Percentiles rank a stretch among this genome's conserved stretches.
Evolutionary conservation across 768 basidiomycete genomes (phyloP).

Genomic region (Suillus alpinus): DNA sequence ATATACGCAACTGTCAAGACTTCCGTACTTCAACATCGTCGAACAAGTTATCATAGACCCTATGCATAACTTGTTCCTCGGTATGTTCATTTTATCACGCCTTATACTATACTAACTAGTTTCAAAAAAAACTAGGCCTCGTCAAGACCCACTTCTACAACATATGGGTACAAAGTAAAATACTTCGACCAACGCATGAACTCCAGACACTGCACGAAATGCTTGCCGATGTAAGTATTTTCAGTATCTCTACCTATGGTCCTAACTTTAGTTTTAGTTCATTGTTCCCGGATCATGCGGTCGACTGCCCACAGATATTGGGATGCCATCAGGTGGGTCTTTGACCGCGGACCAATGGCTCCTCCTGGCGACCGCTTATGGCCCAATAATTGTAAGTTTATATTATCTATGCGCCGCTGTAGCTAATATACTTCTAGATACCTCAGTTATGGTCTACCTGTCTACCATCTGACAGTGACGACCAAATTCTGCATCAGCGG

Average conservation of each 20-base stretch:
- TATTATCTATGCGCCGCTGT: not conserved
- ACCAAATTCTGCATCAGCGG: not conserved
- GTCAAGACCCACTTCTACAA: slow-evolving; percentile 28
- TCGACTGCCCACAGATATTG: slow-evolving; percentile 22
- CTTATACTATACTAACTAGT: not conserved
- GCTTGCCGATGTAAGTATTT: not conserved
- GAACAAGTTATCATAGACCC: slow-evolving; percentile 29
- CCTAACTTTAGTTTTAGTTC: not conserved
- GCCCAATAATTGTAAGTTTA: slow-evolving; percentile 24
- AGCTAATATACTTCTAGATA: slow-evolving; percentile 16
- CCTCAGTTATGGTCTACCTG: slow-evolving; percentile 25
- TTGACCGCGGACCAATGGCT: slow-evolving; percentile 35
- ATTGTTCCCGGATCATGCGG: not conserved
- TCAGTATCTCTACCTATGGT: not conserved
- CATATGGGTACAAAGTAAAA: slow-evolving; percentile 23
- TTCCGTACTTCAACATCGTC: slow-evolving; percentile 30
- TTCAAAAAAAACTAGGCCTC: slow-evolving; percentile 10
- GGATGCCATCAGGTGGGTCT: slow-evolving; percentile 33
- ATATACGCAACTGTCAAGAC: slow-evolving; percentile 20
- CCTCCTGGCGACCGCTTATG: slow-evolving; percentile 23
- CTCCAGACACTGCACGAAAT: not conserved
- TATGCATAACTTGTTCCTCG: slow-evolving; percentile 32
- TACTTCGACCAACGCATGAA: slow-evolving; percentile 10
- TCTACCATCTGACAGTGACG: not conserved
- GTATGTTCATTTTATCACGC: slow-evolving; percentile 8